Evolutionary conservation across 2,329 filamentous ascomycete species (phyloP).

Genomic region (Aspergillus sp.): DNA sequence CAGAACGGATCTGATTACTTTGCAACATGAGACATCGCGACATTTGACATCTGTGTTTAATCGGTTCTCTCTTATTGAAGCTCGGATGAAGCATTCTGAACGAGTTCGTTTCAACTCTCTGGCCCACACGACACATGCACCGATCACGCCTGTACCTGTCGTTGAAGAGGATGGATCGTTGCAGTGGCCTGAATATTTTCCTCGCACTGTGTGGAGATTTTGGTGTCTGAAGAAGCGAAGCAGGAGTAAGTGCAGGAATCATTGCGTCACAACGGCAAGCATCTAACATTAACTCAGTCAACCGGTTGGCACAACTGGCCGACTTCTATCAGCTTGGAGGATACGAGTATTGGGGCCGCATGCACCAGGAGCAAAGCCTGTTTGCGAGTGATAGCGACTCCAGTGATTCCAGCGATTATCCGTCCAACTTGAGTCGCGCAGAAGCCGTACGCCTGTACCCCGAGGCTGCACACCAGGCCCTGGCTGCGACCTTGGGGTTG

Average conservation of each 20-base stretch:
- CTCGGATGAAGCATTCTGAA: slow-evolving; percentile 38
- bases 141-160: slow-evolving; percentile 40
- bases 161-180: slow-evolving; percentile 38
- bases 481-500: slow-evolving; percentile 43
- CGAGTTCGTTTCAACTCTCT: slow-evolving; percentile 44
- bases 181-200: slow-evolving; percentile 41
- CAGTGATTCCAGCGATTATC: slow-evolving; percentile 41
- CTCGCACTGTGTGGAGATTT: slow-evolving; percentile 43
- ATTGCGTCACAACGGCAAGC: neutral
- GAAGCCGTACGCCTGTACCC: slow-evolving; percentile 40
- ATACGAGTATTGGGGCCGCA: slow-evolving; percentile 42
- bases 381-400: slow-evolving; percentile 40
- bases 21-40: slow-evolving; percentile 36
- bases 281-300: slow-evolving; percentile 30
- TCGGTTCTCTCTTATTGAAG: slow-evolving; percentile 35
- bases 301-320: slow-evolving; percentile 41
- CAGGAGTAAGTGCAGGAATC: slow-evolving; percentile 34
- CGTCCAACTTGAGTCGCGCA: slow-evolving; percentile 36
- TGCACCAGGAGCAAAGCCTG: slow-evolving; percentile 31
- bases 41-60: slow-evolving; percentile 31
- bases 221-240: slow-evolving; percentile 46
- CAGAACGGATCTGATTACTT: slow-evolving; percentile 38
- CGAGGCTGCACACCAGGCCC: slow-evolving; percentile 43
- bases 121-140: slow-evolving; percentile 39
- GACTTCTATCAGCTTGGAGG: slow-evolving; percentile 45